phyloP scores from a whole-genome alignment of 345 rosid species.

The Moricandia arvensis region DNA sequence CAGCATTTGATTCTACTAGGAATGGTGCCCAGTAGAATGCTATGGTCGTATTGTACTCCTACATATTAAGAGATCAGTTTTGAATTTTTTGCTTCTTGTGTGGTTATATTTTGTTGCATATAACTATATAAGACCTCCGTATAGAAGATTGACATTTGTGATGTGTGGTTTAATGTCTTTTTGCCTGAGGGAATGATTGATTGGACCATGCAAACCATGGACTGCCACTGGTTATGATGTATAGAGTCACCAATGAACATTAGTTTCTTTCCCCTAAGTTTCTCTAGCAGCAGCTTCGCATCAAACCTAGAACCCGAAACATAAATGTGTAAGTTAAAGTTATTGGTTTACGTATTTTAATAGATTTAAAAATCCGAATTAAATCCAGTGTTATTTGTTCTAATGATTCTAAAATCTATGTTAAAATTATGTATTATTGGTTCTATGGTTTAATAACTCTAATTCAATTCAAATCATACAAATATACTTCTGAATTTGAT shows the following conservation, averaged over 20 bases:
- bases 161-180: slow-evolving; percentile 44
- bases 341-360: too few species aligned
- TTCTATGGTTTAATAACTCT: too few species aligned
- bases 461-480: too few species aligned
- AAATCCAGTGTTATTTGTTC: too few species aligned
- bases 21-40: slow-evolving; percentile 74
- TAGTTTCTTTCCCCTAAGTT: slow-evolving; percentile 60
- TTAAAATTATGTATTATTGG: too few species aligned
- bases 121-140: slow-evolving; percentile 39
- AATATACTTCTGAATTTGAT: too few species aligned
- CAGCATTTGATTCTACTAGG: slow-evolving; percentile 62
- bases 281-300: slow-evolving; percentile 50
- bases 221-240: slow-evolving; percentile 63
- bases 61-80: slow-evolving; percentile 7
- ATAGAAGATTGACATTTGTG: slow-evolving; percentile 36
- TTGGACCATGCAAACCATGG: slow-evolving; percentile 66
- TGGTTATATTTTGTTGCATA: neutral
- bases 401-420: too few species aligned
- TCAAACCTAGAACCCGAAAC: slow-evolving; percentile 45
- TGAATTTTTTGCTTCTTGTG: neutral
- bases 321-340: neutral
- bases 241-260: slow-evolving; percentile 72
- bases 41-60: slow-evolving; percentile 61
- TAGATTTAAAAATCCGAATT: too few species aligned
- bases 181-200: slow-evolving; percentile 41